phyloP scores from a whole-genome alignment of 345 rosid species.

The Populus tremula region DNA sequence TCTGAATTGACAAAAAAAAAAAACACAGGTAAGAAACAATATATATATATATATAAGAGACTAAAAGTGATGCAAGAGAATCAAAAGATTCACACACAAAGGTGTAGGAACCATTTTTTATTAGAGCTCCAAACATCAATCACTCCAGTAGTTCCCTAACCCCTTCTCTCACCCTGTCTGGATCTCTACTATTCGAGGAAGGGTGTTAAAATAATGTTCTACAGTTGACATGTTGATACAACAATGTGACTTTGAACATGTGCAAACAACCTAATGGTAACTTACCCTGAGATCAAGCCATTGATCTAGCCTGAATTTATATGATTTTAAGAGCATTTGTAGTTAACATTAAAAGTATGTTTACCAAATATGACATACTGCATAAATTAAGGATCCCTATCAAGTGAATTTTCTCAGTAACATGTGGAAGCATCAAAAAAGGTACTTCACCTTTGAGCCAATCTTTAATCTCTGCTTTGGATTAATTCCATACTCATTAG shows the following conservation, averaged over 20 bases:
- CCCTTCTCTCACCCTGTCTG: neutral
- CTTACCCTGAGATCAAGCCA: neutral
- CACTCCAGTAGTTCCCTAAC: neutral
- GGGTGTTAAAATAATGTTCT: neutral
- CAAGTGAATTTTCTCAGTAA: neutral
- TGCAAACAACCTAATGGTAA: neutral
- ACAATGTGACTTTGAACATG: neutral
- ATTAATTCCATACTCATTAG: constrained; percentile 96
- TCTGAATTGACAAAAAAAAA: constrained; percentile 38
- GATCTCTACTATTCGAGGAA: neutral
- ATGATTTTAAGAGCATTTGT: neutral
- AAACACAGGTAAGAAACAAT: neutral
- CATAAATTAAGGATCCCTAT: neutral
- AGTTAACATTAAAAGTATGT: neutral
- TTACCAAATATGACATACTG: neutral
- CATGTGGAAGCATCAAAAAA: neutral
- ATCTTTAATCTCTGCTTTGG: constrained; percentile 92
- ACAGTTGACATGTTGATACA: neutral
- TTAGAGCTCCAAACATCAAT: neutral
- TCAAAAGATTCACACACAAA: neutral
- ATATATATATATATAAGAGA: neutral
- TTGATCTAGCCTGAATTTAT: neutral
- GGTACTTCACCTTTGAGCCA: constrained; percentile 75
- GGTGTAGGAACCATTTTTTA: neutral
- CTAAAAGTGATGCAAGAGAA: neutral